Evolutionary conservation across 106 monocot species (phyloP).

Genomic region (Dendrobium catenatum): DNA sequence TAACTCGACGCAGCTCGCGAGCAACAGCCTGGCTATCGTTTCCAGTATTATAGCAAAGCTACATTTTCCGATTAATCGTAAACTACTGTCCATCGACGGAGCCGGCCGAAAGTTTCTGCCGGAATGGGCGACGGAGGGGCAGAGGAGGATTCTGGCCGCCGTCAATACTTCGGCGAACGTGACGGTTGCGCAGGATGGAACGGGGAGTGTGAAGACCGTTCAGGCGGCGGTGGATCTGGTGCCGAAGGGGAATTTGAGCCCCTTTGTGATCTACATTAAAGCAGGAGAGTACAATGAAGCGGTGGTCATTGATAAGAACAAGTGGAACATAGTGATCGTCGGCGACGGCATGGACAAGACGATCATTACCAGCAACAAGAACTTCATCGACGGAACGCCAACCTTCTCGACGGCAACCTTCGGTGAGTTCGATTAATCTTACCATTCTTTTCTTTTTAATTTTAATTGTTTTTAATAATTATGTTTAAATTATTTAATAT

Average conservation of each 20-base stretch:
- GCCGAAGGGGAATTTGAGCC: background rate
- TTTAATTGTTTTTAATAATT: too few species aligned
- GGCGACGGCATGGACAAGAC: slow-evolving; percentile 25
- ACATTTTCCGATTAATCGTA: too few species aligned
- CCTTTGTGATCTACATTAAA: slow-evolving; percentile 22
- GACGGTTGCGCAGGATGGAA: slow-evolving; percentile 15
- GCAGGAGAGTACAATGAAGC: slow-evolving; percentile 12
- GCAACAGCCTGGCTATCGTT: slow-evolving; percentile 43
- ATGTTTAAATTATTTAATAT: too few species aligned
- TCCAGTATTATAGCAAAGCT: slow-evolving; percentile 11
- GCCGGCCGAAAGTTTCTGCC: background rate
- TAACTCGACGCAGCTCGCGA: slow-evolving; percentile 32
- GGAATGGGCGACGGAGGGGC: slow-evolving; percentile 5
- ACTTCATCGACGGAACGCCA: slow-evolving; percentile 3
- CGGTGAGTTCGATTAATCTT: slow-evolving; percentile 2
- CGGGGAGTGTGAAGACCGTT: slow-evolving; percentile 6
- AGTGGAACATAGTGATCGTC: slow-evolving; percentile 20
- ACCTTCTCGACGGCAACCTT: slow-evolving; percentile 17
- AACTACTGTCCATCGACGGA: too few species aligned
- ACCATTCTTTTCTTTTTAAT: too few species aligned
- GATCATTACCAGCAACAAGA: slow-evolving; percentile 5
- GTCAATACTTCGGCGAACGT: background rate
- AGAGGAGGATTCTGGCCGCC: slow-evolving; percentile 17
- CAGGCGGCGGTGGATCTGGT: slow-evolving; percentile 17
- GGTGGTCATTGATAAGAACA: slow-evolving; percentile 6